These are phyloP conservation scores for Aureobasidium sp. DNA, from an alignment of 2,329 filamentous ascomycete genomes.

Conservation along the genomic window DNA sequence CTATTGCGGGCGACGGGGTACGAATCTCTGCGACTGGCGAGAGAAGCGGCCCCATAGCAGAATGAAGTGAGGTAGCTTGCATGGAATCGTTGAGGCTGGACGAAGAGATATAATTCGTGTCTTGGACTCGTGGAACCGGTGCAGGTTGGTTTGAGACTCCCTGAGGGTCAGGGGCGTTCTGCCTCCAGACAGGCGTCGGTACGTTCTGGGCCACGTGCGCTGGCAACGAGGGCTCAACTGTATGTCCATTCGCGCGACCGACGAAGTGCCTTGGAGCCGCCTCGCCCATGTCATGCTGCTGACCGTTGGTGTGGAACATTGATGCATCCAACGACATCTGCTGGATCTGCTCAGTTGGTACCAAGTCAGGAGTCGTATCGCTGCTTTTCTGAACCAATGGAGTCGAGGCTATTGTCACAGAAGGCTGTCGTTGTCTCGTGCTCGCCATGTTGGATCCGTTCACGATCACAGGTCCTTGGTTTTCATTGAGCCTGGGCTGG, in stretches of 20 bases:
- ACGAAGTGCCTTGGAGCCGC: neutral
- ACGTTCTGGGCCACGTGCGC: slow-evolving; percentile 2
- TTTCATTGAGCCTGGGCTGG: slow-evolving; percentile 12
- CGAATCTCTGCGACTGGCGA: slow-evolving; percentile 67
- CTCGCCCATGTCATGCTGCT: neutral
- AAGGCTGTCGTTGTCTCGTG: neutral
- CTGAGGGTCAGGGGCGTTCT: neutral
- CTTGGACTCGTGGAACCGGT: neutral
- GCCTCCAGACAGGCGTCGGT: neutral
- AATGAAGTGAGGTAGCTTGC: neutral
- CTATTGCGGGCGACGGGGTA: slow-evolving; percentile 59
- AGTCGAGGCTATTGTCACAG: neutral
- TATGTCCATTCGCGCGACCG: neutral
- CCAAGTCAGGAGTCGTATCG: neutral
- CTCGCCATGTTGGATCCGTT: slow-evolving; percentile 28
- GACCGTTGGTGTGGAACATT: neutral
- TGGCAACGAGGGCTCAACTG: neutral
- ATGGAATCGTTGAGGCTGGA: neutral
- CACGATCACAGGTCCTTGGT: slow-evolving; percentile 32
- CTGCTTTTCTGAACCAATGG: neutral
- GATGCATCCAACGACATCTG: slow-evolving; percentile 10
- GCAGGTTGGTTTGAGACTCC: neutral
- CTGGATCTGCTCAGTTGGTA: slow-evolving; percentile 10
- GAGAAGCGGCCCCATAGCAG: slow-evolving; percentile 35
- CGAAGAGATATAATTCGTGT: neutral